Evolutionary conservation across 2,329 filamentous ascomycete genomes (phyloP), one percentile per base, ranked within the genome.

Genomic region (Diaporthe vaccinii): DNA sequence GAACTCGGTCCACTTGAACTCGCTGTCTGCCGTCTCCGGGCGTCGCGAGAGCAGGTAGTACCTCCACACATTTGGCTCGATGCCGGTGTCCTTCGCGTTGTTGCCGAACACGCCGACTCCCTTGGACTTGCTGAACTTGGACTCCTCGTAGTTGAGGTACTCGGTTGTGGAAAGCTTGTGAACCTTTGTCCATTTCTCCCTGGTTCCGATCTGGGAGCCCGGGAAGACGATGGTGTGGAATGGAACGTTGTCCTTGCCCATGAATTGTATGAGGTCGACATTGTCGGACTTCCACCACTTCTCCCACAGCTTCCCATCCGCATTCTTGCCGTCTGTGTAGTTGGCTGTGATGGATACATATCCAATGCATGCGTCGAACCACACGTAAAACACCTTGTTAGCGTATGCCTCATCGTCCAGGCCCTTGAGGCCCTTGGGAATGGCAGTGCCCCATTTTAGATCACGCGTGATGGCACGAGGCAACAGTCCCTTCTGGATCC

Each of bases 161-260:
- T 98, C 96, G 0, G 95, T 97, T 0, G 95, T 96, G 12, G 94
- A 97, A 69, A 98, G 89, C 81, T 95, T 94, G 85, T 97, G 92
- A 46, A 98, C 90, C 90, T 93, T 94, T 67, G 95, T 98, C 96
- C 96, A 98, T 77, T 93, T 92, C 79, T 98, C 93, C 59, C 89
- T 88, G 0, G 95, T 96, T 74, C 96, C 96, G 15, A 98, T 88
- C 83, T 98, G 94, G 57, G 93, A 95, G 41, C 91, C 94, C 1
- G 96, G 96, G 88, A 98, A 98, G 82, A 98, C 95, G 80, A 98
- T 94, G 59, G 93, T 94, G 86, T 98, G 95, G 88, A 96, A 97
- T 9, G 85, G 85, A 25, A 87, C 94, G 79, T 96, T 96, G 83
- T 96, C 94, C 84, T 98, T 98, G 85, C 96, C 96, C 91, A 98